Evolutionary conservation across 2,329 filamentous ascomycete genomes (phyloP), one percentile per base, ranked within the genome.

Genomic region (Colletotrichum siamense): DNA sequence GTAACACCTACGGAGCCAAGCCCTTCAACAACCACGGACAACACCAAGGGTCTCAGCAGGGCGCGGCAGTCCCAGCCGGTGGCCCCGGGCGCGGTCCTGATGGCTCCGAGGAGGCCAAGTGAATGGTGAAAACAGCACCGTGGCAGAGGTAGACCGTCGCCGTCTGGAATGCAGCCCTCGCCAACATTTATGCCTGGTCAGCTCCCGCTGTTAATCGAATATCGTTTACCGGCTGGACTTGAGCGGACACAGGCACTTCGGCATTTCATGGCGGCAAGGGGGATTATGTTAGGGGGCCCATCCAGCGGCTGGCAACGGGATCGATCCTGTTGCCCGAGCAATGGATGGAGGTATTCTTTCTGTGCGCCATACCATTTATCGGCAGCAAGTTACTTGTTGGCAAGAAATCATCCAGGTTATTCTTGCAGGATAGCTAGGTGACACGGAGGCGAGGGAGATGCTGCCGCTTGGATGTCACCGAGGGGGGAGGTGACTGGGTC

Each of bases 1-100:
- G 87, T 79, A 90, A 88, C 81, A 90, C 86, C 74, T 89, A 90
- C 76, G 81, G 81, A 78, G 88, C 86, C 78, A 91, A 91, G 83
- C 88, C 87, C 78, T 89, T 88, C 76, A 86, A 87, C 68, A 85
- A 49, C 49, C 74, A 74, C 82, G 75, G 71, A 26, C 71, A 67
- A 36, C 75, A 77, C 34, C 88, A 89, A 73, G 84, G 81, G 70
- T 83, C 87, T 49, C 87, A 88, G 68, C 86, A 86, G 77, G 83
- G 84, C 13, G 84, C 86, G 74, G 77, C 80, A 67, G 82, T 85
- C 13, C 81, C 84, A 81, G 83, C 28, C 82, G 81, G 77, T 81
- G 79, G 80, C 63, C 83, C 81, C 36, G 76, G 77, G 34, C 82
- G 82, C 63, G 77, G 83, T 52, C 80, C 83, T 22, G 87, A 89